phyloP scores from a whole-genome alignment of 805 yeast genomes.

The Starmerella scarabaei region DNA sequence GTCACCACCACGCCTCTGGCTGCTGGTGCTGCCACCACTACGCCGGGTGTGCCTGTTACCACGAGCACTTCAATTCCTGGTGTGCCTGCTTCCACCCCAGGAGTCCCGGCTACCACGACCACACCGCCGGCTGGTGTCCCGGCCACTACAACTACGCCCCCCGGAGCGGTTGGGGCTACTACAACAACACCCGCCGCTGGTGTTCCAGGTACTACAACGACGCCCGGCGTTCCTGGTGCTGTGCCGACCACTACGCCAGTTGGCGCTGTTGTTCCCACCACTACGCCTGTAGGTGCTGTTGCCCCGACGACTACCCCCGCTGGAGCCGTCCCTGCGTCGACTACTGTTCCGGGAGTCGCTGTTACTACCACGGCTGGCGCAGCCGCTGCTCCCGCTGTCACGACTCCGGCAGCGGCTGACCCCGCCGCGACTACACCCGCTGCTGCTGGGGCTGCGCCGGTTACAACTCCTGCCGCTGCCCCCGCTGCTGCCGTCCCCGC shows the following conservation, averaged over 20 bases:
- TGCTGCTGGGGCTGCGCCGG: slow-evolving; percentile 6
- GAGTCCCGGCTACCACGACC: background rate
- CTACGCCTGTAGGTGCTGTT: background rate
- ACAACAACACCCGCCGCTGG: slow-evolving; percentile 6
- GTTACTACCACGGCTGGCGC: slow-evolving; percentile 3
- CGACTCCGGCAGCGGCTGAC: slow-evolving; percentile 5
- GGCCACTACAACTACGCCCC: slow-evolving; percentile 1
- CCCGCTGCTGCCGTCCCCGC: background rate
- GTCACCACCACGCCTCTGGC: no score
- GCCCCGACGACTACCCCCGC: slow-evolving; percentile 1
- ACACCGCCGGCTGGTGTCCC: background rate
- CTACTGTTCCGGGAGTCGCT: slow-evolving; percentile 3
- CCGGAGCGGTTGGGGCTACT: slow-evolving; percentile 3
- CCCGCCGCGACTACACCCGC: slow-evolving; percentile 1
- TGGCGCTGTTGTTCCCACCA: background rate
- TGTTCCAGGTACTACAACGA: slow-evolving; percentile 6
- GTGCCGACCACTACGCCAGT: background rate
- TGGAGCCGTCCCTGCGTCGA: slow-evolving; percentile 1
- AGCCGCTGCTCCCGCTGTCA: slow-evolving; percentile 5
- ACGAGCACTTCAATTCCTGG: background rate
- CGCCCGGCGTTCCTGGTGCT: background rate
- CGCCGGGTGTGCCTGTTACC: background rate
- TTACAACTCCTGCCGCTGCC: slow-evolving; percentile 2
- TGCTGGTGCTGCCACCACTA: background rate
- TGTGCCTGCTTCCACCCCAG: background rate